Conservation (phyloP, 495 filamentous ascomycete genomes). For the Penicillium crystallinum region DNA sequence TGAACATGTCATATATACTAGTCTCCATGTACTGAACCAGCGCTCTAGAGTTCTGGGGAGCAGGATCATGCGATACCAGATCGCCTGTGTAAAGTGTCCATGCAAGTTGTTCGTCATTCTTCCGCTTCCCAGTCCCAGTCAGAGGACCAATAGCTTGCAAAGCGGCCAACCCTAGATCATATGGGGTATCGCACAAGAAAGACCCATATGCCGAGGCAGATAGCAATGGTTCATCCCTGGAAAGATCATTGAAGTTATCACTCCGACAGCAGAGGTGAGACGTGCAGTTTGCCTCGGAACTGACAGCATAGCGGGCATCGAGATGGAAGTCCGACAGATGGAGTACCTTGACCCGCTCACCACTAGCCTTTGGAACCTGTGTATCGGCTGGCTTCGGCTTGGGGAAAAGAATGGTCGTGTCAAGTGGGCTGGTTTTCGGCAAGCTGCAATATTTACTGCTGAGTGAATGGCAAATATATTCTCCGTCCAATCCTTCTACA, state of each 20-base stretch:
- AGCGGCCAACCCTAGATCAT: constrained; percentile 52
- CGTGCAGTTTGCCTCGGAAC: constrained; percentile 53
- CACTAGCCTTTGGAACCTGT: constrained; percentile 39
- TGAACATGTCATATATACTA: constrained; percentile 49
- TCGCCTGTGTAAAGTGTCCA: constrained; percentile 55
- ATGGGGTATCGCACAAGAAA: constrained; percentile 55
- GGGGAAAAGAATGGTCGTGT: constrained; percentile 44
- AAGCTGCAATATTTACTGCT: constrained; percentile 41
- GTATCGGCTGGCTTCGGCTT: constrained; percentile 50
- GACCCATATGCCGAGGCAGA: constrained; percentile 51
- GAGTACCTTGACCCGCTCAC: constrained; percentile 52
- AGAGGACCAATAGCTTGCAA: constrained; percentile 53
- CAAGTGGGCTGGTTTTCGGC: constrained; percentile 40
- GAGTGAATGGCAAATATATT: constrained; percentile 53
- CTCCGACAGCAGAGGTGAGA: constrained; percentile 49
- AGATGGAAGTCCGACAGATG: constrained; percentile 59
- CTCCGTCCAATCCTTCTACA: constrained; percentile 50
- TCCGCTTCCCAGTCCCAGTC: constrained; percentile 44
- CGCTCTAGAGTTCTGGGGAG: constrained; percentile 40
- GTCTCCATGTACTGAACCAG: constrained; percentile 49
- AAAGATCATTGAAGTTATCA: constrained; percentile 35
- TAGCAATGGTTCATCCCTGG: constrained; percentile 26
- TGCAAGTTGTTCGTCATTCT: constrained; percentile 34
- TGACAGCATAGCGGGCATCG: constrained; percentile 52
- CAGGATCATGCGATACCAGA: constrained; percentile 49